Evolutionary conservation across 202 grass and related monocot genomes (phyloP), one percentile per base, ranked within the genome.

Genomic region (Eragrostis tef): DNA sequence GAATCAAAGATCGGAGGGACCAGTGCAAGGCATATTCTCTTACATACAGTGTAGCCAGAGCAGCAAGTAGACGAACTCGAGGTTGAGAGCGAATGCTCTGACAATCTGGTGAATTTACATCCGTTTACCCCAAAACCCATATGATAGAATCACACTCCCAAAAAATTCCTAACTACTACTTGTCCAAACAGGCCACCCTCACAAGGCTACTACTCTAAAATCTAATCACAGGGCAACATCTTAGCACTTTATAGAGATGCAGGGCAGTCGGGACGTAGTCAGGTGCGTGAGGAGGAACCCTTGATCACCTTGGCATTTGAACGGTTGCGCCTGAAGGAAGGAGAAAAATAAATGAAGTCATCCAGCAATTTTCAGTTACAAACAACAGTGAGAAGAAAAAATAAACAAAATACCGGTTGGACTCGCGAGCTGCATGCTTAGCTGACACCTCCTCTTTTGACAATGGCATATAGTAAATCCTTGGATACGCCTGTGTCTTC

Each of bases 381-480:
- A 82, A 76, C 64, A 70, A 19, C 5, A 53, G 14, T 70, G 36
- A 31, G 6, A 68, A 54, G 24, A 15, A 64, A 87, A 67, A 87
- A 73, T 60, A 26, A 29, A 50, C 31, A 74, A 76, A 68, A 44
- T 73, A 72, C 29, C 78, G n/a, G 56, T 25, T 11, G 13, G 41
- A 75, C 47, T 48, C 44, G 10, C 52, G 79, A 67, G 95, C 82
- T 80, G 84, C 90, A 31, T 89, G 86, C 84, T 88, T 98, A 12
- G 84, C 84, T 22, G 80, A 79, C 17, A 82, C 86, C 69, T 81
- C 83, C 77, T 97, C 87, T 73, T 98, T 88, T 0, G 90, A 91
- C 21, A 94, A 85, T 13, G 92, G 94, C 47, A 89, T 47, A 75
- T 94, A 97, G 87, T 92, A 94, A 65, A 97, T 88, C 89, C 89